Conservation (phyloP, 257 asterid species). For the Ligustrum vulgare region DNA sequence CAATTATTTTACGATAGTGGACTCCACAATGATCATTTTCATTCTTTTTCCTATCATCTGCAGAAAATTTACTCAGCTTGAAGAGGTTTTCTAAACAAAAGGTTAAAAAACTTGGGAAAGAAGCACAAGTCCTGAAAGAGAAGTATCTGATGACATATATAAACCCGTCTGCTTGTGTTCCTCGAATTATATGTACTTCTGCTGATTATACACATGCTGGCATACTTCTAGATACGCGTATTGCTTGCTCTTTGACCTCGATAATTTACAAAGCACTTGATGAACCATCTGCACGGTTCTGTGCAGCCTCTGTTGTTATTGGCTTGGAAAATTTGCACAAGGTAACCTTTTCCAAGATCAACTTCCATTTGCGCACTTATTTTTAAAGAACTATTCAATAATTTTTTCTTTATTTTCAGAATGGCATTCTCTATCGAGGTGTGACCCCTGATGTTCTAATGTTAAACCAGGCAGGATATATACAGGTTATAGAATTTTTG, state of each 20-base stretch:
- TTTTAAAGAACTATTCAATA: not conserved
- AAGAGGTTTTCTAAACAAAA: slow-evolving; percentile 87
- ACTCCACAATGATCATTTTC: slow-evolving; percentile 5
- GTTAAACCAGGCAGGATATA: slow-evolving; percentile 72
- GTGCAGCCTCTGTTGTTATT: slow-evolving; percentile 77
- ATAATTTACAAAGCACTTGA: slow-evolving; percentile 62
- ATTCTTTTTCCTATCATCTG: slow-evolving; percentile 18
- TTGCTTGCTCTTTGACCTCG: slow-evolving; percentile 72
- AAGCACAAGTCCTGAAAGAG: slow-evolving; percentile 69
- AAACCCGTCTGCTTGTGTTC: slow-evolving; percentile 56
- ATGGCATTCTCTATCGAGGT: slow-evolving; percentile 76
- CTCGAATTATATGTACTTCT: slow-evolving; percentile 77
- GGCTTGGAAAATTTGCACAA: slow-evolving; percentile 84
- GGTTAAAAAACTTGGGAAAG: slow-evolving; percentile 73
- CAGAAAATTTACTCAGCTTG: slow-evolving; percentile 77
- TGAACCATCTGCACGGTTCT: slow-evolving; percentile 76
- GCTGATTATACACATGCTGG: slow-evolving; percentile 79
- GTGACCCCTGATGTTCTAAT: slow-evolving; percentile 80
- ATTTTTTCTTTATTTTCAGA: slow-evolving; percentile 43
- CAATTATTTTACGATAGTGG: not conserved
- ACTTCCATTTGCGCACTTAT: slow-evolving; percentile 7
- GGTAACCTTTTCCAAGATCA: slow-evolving; percentile 42
- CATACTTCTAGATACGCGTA: slow-evolving; percentile 64
- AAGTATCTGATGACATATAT: slow-evolving; percentile 58
- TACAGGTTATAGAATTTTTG: slow-evolving; percentile 54